Evolutionary conservation across 192 early-diverging fungal species (phyloP).

Genomic region (Mortierella claussenii): DNA sequence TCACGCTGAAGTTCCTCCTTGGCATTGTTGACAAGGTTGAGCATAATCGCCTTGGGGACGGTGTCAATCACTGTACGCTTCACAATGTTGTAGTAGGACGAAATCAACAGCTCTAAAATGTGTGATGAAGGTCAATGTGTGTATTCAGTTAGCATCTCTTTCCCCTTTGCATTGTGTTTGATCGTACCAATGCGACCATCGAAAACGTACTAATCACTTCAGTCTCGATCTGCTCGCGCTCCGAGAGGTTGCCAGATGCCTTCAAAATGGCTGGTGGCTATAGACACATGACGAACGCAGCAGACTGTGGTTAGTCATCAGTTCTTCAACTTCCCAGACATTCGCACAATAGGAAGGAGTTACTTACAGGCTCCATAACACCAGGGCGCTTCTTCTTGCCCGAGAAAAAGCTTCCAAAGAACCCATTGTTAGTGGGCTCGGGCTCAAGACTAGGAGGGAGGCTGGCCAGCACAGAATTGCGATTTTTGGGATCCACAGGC

Average conservation of each 20-base stretch:
- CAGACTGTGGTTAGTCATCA: too few relatives aligned
- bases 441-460: slow-evolving; percentile 47
- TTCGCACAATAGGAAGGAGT: neutral
- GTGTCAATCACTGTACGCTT: slow-evolving; percentile 97
- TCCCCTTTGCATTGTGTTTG: too few relatives aligned
- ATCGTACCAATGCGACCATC: neutral
- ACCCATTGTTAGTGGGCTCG: slow-evolving; percentile 69
- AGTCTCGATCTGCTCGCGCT: slow-evolving; percentile 97
- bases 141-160: too few relatives aligned
- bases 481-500: slow-evolving; percentile 48
- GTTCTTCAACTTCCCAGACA: too few relatives aligned
- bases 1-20: slow-evolving; percentile 97
- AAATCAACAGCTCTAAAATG: slow-evolving; percentile 92
- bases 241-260: slow-evolving; percentile 94
- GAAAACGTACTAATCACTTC: slow-evolving; percentile 93
- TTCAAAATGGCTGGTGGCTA: slow-evolving; percentile 92
- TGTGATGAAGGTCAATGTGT: too few relatives aligned
- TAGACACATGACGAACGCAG: neutral
- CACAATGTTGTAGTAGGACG: slow-evolving; percentile 99
- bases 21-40: slow-evolving; percentile 90
- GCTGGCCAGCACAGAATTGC: slow-evolving; percentile 34
- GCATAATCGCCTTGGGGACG: slow-evolving; percentile 99
- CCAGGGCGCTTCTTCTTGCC: slow-evolving; percentile 82
- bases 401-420: slow-evolving; percentile 98
- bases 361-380: slow-evolving; percentile 73